These are phyloP conservation scores for Sordariomycetes sp. DNA, from an alignment of 2,329 filamentous ascomycete genomes.

Conservation along the genomic window DNA sequence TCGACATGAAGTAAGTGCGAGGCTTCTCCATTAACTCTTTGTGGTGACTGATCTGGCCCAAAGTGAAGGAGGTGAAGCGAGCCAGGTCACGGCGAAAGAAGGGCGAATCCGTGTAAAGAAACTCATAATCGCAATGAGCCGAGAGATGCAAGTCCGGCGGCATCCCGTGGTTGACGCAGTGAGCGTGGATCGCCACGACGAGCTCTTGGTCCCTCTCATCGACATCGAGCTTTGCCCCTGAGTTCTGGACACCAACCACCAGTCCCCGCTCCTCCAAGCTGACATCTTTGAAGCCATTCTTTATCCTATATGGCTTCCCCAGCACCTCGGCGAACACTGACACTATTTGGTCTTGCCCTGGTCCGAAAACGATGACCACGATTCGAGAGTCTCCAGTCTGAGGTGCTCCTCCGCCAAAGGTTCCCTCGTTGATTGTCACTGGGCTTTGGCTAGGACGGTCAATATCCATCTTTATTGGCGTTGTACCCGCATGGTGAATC, in stretches of 20 bases:
- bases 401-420: slow-evolving; percentile 32
- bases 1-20: slow-evolving; percentile 78
- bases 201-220: slow-evolving; percentile 46
- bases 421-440: slow-evolving; percentile 23
- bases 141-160: slow-evolving; percentile 59
- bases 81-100: slow-evolving; percentile 69
- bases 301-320: slow-evolving; percentile 60
- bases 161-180: slow-evolving; percentile 64
- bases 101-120: slow-evolving; percentile 65
- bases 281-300: slow-evolving; percentile 44
- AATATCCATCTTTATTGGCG: slow-evolving; percentile 17
- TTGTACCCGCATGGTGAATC: background rate
- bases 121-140: slow-evolving; percentile 72
- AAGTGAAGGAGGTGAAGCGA: slow-evolving; percentile 68
- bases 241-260: slow-evolving; percentile 58
- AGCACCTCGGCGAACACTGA: slow-evolving; percentile 69
- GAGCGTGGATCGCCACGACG: slow-evolving; percentile 64
- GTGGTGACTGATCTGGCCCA: slow-evolving; percentile 73
- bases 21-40: slow-evolving; percentile 68
- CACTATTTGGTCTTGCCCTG: slow-evolving; percentile 65
- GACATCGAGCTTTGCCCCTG: slow-evolving; percentile 48
- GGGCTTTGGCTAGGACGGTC: slow-evolving; percentile 25
- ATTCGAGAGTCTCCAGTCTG: slow-evolving; percentile 47
- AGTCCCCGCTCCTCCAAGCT: slow-evolving; percentile 46
- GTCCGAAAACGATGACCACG: slow-evolving; percentile 59